Conservation (phyloP, 306 rosid species). For the Fragaria vesca region DNA sequence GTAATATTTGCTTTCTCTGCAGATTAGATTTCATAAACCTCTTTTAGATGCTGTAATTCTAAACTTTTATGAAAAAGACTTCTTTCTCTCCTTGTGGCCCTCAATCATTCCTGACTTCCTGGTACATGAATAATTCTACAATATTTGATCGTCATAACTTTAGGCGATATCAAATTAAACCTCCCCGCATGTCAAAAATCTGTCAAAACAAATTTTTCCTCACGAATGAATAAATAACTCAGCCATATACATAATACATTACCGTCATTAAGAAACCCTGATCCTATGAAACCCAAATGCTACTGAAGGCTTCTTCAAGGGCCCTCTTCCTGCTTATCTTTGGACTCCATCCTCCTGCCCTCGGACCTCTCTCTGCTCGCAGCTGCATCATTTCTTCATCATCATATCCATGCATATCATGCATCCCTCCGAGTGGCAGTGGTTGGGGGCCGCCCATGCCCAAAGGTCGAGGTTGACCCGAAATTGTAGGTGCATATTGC, state of each 20-base stretch:
- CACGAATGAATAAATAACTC: background rate
- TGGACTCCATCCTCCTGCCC: conserved; percentile 86
- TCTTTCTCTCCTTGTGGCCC: background rate
- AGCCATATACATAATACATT: background rate
- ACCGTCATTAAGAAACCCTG: background rate
- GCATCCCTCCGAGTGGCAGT: conserved; percentile 61
- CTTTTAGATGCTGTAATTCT: too few relatives aligned
- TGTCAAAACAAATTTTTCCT: background rate
- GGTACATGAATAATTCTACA: background rate
- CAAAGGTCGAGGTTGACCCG: conserved; percentile 83
- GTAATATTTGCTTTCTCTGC: too few relatives aligned
- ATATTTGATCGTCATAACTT: background rate
- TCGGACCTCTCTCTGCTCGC: conserved; percentile 66
- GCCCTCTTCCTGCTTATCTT: conserved; percentile 77
- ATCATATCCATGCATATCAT: conserved; percentile 59
- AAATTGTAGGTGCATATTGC: conserved; percentile 80
- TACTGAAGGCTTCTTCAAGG: conserved; percentile 87
- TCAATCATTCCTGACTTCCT: too few relatives aligned
- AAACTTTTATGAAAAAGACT: too few relatives aligned
- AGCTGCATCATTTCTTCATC: conserved; percentile 62
- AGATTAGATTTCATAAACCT: too few relatives aligned
- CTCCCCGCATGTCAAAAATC: background rate
- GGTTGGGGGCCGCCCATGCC: conserved; percentile 74
- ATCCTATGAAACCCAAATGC: conserved; percentile 66
- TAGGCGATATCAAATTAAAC: background rate